Evolutionary conservation across 805 yeast genomes (phyloP).

Genomic region (Pichia eremophila): DNA sequence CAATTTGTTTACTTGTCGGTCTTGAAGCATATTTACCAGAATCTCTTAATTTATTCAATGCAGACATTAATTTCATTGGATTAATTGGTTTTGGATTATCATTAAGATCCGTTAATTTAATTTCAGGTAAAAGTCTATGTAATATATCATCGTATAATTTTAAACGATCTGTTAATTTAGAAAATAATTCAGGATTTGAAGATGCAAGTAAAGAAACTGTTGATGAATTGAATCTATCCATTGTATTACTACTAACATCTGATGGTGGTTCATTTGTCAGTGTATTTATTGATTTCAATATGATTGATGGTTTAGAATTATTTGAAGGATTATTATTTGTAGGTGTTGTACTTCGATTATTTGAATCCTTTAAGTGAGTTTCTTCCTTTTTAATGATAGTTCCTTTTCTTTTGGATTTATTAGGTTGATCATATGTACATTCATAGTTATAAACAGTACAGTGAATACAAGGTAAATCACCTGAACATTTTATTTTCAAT

Average conservation of each 20-base stretch:
- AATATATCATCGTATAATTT: conserved; percentile 26
- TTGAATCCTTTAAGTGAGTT: too few relatives aligned
- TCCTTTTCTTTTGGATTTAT: conserved; percentile 27
- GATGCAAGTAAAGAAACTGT: conserved; percentile 5
- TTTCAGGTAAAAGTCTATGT: conserved; percentile 24
- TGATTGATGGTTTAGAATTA: too few relatives aligned
- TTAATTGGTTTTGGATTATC: conserved; percentile 26
- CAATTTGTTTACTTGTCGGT: conserved; percentile 15
- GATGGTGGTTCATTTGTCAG: too few relatives aligned
- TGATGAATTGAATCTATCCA: conserved; percentile 3
- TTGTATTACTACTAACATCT: too few relatives aligned
- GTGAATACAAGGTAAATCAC: conserved; percentile 38
- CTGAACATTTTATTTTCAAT: conserved; percentile 45
- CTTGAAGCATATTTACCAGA: conserved; percentile 13
- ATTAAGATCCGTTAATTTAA: conserved; percentile 24
- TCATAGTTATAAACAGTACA: conserved; percentile 82
- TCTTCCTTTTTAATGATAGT: not conserved
- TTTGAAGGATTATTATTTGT: too few relatives aligned
- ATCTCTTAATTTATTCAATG: conserved; percentile 21
- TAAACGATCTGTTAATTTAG: conserved; percentile 24
- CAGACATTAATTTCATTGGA: conserved; percentile 24
- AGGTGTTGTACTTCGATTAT: too few relatives aligned
- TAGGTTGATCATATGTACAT: conserved; percentile 77
- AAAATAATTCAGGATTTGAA: conserved; percentile 19
- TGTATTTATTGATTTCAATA: too few relatives aligned